Evolutionary conservation across 257 asterid genomes (phyloP), one percentile per base, ranked within the genome.

Genomic region (Plantago elongata): DNA sequence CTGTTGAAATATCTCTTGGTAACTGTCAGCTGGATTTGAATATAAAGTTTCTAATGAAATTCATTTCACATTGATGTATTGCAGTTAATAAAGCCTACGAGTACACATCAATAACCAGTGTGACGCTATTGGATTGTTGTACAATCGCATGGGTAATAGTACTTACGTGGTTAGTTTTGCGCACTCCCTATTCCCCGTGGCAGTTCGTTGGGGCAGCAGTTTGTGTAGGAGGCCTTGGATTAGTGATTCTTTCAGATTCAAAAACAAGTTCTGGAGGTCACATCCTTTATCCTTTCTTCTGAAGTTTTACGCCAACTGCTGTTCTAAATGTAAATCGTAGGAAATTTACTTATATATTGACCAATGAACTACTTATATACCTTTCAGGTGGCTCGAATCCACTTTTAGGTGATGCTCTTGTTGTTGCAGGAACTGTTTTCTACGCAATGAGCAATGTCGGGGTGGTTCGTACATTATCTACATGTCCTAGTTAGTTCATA

Each of bases 11-110:
- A 22, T 22, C 27, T 22, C 27, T 22, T 22, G 27, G 27, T 22
- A 22, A 22, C 27, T 22, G 27, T 22, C 27, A 22, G 27, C 27
- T 22, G 27, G 27, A 22, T 22, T 22, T 2, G 27, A 22, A 22
- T 22, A 22, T 22, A 22, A 22, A 22, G 27, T 22, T 13, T 7
- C 22, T 9, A 52, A 16, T 17, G 37, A 48, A 37, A 9, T 37
- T 58, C 12, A 47, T 43, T 66, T 56, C 18, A 13, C 5, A 9
- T 62, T 37, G 11, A 2, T 60, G 13, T 45, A 37, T 59, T 69
- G 74, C 86, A 87, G 96, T 83, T 42, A 86, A 80, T 70, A 81
- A 85, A 80, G 90, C 96, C 6, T 89, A 48, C 43, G 83, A 89
- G 60, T 86, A 58, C 77, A 78, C 96, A 13, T 86, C 96, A 3